Base-by-base conservation (phyloP, 2,329 filamentous ascomycete species). In the Cladosporium colombiae region DNA sequence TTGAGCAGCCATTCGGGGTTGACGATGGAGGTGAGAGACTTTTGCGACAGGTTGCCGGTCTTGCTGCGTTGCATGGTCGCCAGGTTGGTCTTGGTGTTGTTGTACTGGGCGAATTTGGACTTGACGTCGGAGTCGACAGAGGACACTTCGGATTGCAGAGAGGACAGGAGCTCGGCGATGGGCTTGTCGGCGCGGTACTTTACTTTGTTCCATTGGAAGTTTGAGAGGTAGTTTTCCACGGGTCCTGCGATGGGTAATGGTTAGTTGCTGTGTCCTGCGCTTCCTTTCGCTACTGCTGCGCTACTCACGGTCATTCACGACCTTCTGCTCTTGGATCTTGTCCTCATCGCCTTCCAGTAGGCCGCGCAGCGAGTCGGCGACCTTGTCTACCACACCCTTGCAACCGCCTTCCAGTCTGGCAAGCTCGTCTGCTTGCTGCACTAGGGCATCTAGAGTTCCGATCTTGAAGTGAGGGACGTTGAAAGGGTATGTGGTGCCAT, bases 81-180 rank as follows among this genome's bases (percentile, higher is more conserved):
- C 53, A 97, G 86, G 35, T 53, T 56, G 63, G 91, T 90, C 82
- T 96, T 97, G 76, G 94, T 88, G 68, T 90, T 85, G 81, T 94
- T 97, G 83, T 98, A 97, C 81, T 97, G 93, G 78, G 87, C 91
- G 82, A 94, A 93, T 80, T 98, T 98, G 75, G 87, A 85, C 79
- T 96, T 96, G 80, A 98, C 91, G 77, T 98, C 95, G 78, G 93
- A 97, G 82, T 99, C 95, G 76, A 96, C 92, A 65, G 91, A 95
- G 68, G 89, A 85, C 64, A 96, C 86, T 82, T 98, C 95, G 87
- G 96, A 97, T 76, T 96, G 92, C 66, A 99, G 82, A 49, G 89
- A 89, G 77, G 93, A 91, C 72, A 97, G 90, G 67, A 98, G 84
- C 76, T 98, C 94, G 65, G 88, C 86, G 68, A 99, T 86, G 60